Evolutionary conservation across 352 stramenopile species (phyloP), one percentile per base, ranked within the genome.

Genomic region (Phytopythium ostracodes): DNA sequence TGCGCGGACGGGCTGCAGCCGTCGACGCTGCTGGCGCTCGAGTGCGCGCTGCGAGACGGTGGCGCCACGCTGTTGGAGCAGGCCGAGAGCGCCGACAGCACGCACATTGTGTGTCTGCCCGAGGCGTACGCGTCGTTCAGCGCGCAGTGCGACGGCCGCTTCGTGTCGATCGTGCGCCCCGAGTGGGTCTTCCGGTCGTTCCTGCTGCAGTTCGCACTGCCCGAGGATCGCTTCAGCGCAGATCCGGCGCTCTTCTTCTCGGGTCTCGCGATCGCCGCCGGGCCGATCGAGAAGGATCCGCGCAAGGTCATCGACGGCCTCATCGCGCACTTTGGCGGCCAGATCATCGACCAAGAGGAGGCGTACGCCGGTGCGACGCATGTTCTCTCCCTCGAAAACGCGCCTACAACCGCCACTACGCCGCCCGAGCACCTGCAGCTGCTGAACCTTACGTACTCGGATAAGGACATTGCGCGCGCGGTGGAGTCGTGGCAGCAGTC

Each of bases 181-280:
- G 81, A 89, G 62, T 96, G 87, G 87, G 83, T 92, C 49, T 90
- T 90, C 59, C 81, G 85, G 25, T 74, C 71, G 17, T 91, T 94
- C 35, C 22, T 89, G 33, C 65, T 90, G 60, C 84, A 92, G 65
- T 63, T 65, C 10, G 56, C 88, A 33, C 56, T 94, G 11, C 82
- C 84, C 0, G 76, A 79, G 42, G 81, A 92, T 62, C 76, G 70
- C 36, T 96, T 96, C 63, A 94, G 78, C 60, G 80, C 87, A 29
- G 80, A 94, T 60, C 84, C 84, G 54, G 67, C 63, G 55, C 76
- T 89, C 31, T 78, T 96, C 55, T 93, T 96, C 64, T 87, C 82
- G 27, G 85, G 77, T 22, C 70, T 96, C 33, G 83, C 82, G 38
- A 79, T 96, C 43, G 81, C 85, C 18, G 81, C 81, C 1, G 74